Evolutionary conservation across 352 stramenopile genomes (phyloP).

Genomic region (Pythium dissimile): DNA sequence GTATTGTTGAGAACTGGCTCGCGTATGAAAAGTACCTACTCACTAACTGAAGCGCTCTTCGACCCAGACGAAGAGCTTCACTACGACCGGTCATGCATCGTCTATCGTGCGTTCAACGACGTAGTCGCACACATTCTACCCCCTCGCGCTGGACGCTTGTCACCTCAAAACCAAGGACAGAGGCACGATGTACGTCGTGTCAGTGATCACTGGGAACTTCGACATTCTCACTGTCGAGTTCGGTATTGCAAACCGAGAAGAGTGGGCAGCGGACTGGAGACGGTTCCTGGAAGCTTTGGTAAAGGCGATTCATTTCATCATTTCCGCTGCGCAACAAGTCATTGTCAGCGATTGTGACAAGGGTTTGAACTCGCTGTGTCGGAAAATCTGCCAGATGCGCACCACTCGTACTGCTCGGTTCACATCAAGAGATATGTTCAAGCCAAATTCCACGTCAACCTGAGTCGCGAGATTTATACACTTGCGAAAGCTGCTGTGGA

Average conservation of each 20-base stretch:
- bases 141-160: slow-evolving; percentile 4
- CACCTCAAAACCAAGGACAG: slow-evolving; percentile 10
- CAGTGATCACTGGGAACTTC: slow-evolving; percentile 8
- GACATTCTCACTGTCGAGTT: slow-evolving; percentile 4
- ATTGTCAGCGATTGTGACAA: slow-evolving; percentile 7
- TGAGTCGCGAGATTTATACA: neutral
- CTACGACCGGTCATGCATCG: too few relatives aligned
- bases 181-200: slow-evolving; percentile 3
- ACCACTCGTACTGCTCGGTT: slow-evolving; percentile 2
- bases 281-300: neutral
- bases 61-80: too few relatives aligned
- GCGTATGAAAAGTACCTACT: too few relatives aligned
- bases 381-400: neutral
- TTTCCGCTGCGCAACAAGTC: neutral
- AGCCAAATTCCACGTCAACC: neutral
- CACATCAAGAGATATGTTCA: slow-evolving; percentile 10
- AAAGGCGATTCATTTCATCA: neutral
- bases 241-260: neutral
- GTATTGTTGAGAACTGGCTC: too few relatives aligned
- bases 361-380: neutral
- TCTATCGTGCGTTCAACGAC: neutral
- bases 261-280: neutral
- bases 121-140: neutral
- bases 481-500: neutral
- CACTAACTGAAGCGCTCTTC: too few relatives aligned